Conservation (phyloP, 495 filamentous ascomycete species). For the Hypomontagnella monticulosa region DNA sequence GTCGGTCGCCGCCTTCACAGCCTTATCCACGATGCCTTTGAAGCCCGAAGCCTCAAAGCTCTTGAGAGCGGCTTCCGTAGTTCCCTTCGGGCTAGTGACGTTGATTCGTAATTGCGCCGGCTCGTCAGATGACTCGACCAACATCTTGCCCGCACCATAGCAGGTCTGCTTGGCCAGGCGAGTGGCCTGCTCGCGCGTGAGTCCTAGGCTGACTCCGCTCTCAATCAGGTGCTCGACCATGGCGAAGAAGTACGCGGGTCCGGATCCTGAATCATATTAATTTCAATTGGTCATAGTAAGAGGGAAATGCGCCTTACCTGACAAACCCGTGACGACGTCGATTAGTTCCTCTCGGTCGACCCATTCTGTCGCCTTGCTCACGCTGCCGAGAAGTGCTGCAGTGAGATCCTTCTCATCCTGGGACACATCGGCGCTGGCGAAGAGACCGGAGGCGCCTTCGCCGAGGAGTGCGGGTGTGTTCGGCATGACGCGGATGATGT, state of each 20-base stretch:
- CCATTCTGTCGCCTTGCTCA: slow-evolving; percentile 48
- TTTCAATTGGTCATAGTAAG: neutral
- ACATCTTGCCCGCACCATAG: slow-evolving; percentile 48
- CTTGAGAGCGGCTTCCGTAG: slow-evolving; percentile 48
- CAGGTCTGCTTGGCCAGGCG: slow-evolving; percentile 49
- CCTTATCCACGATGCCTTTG: slow-evolving; percentile 44
- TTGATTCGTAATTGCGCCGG: slow-evolving; percentile 48
- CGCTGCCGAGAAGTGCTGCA: slow-evolving; percentile 41
- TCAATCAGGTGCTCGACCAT: slow-evolving; percentile 49
- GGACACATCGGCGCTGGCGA: slow-evolving; percentile 45
- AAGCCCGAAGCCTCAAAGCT: slow-evolving; percentile 47
- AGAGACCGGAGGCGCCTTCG: slow-evolving; percentile 51
- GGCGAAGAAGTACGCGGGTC: slow-evolving; percentile 51
- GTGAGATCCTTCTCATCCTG: slow-evolving; percentile 46
- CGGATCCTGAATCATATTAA: slow-evolving; percentile 41
- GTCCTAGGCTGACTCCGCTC: slow-evolving; percentile 44
- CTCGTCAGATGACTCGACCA: slow-evolving; percentile 45
- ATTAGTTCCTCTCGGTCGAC: slow-evolving; percentile 49
- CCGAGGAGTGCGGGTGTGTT: slow-evolving; percentile 53
- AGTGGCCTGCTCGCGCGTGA: slow-evolving; percentile 47
- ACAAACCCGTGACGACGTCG: slow-evolving; percentile 51
- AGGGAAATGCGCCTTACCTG: slow-evolving; percentile 40
- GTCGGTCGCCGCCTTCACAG: slow-evolving; percentile 44
- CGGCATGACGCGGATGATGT: slow-evolving; percentile 51
- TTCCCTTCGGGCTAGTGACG: slow-evolving; percentile 50